Evolutionary conservation across 2,329 filamentous ascomycete genomes (phyloP), one percentile per base, ranked within the genome.

Genomic region (Cladobotryum protrusum): DNA sequence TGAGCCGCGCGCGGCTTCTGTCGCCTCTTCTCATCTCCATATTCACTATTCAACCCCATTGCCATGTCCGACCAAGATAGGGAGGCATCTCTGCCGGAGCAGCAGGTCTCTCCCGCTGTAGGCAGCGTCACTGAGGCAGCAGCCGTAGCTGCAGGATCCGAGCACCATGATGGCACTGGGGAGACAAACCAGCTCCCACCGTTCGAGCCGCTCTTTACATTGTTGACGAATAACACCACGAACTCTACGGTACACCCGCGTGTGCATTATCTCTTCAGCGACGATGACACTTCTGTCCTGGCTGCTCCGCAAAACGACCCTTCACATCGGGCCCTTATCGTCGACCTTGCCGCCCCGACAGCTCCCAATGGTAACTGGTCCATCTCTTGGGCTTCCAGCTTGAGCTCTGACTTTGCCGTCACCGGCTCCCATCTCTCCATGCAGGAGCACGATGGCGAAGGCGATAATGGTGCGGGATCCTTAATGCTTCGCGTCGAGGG

Each of bases 221-320:
- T 96, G 39, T 76, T 97, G 56, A 83, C 88, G 62, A 90, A 96
- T 66, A 71, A 78, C 11, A 78, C 81, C n/a, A 84, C 81, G 8
- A 78, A 82, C 59, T 81, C 87, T 42, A 87, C 89, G 54, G 78
- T 89, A 60, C 91, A 97, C 65, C 93, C 92, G 1, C 83, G 81
- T 47, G 83, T 96, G 1, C 89, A 92, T 71, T 97, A 97, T 71
- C 79, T 97, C 62, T 97, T 99, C 72, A 81, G 82, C 59, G 91
- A 97, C 67, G 93, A 97, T 68, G 90, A 96, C 63, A 80, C 83
- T 2, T 86, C 91, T 43, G 73, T 87, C 41, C 74, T 95, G 35
- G 86, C 86, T 1, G 33, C 48, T 18, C 83, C 67, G 67, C 80
- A 64, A 48, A 52, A 57, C 11, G 61, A 64, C 54, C 55, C 60